A percentile compares a stretch with the other conserved stretches of the same genome.
Evolutionary conservation across 176 grass and related monocot genomes (phyloP).

Genomic region (Hsuehochloa calcarea): DNA sequence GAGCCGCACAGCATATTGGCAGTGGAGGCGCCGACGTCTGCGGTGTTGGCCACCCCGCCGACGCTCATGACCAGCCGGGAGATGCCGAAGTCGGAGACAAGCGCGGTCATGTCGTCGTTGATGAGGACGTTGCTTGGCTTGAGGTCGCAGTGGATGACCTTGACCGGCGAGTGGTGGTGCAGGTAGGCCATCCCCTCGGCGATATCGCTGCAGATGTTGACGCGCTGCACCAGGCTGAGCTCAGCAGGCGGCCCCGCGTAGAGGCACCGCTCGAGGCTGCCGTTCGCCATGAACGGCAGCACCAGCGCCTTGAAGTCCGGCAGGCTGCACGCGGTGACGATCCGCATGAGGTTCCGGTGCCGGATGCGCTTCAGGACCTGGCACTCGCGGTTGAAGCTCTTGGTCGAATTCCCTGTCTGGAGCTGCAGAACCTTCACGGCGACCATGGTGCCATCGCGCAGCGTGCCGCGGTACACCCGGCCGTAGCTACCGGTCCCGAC

Average conservation of each 20-base stretch:
- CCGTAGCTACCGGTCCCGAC: slow-evolving; percentile 83
- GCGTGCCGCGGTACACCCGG: slow-evolving; percentile 63
- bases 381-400: slow-evolving; percentile 87
- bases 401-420: slow-evolving; percentile 78
- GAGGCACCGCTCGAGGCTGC: slow-evolving; percentile 83
- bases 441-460: slow-evolving; percentile 66
- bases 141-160: slow-evolving; percentile 93
- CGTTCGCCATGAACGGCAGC: slow-evolving; percentile 92
- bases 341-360: slow-evolving; percentile 92
- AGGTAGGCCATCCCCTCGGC: slow-evolving; percentile 91
- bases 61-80: slow-evolving; percentile 63
- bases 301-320: slow-evolving; percentile 95
- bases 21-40: slow-evolving; percentile 67
- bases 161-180: slow-evolving; percentile 87
- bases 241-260: slow-evolving; percentile 39
- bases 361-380: slow-evolving; percentile 92
- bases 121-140: slow-evolving; percentile 92
- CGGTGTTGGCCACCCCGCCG: slow-evolving; percentile 37
- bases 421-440: slow-evolving; percentile 93
- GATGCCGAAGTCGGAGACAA: slow-evolving; percentile 93
- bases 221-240: slow-evolving; percentile 70
- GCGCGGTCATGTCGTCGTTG: slow-evolving; percentile 92
- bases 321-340: slow-evolving; percentile 82
- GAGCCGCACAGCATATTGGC: slow-evolving; percentile 85
- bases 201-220: slow-evolving; percentile 93